phyloP scores from a whole-genome alignment of 2,329 filamentous ascomycete species.

The Acephala macrosclerotiorum region DNA sequence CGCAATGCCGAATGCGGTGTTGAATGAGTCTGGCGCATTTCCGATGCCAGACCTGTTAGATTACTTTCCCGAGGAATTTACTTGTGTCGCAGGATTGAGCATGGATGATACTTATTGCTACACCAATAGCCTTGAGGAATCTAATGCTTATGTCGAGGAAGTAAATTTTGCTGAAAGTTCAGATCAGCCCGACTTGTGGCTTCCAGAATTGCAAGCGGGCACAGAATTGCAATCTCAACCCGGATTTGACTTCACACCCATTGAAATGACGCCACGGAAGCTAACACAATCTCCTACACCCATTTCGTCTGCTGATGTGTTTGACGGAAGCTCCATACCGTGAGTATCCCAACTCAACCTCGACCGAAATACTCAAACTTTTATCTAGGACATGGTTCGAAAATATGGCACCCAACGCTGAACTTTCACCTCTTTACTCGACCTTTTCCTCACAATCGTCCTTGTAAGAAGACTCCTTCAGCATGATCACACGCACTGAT shows the following conservation, averaged over 20 bases:
- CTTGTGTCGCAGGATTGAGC: neutral
- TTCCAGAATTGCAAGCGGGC: neutral
- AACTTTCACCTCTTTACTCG: neutral
- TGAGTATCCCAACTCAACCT: neutral
- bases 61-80: neutral
- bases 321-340: neutral
- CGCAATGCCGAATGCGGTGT: neutral
- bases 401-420: neutral
- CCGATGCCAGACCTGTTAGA: neutral
- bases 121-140: neutral
- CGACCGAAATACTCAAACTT: neutral
- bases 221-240: neutral
- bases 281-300: neutral
- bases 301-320: neutral
- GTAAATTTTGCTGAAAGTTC: conserved; percentile 4
- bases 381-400: neutral
- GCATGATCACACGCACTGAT: neutral
- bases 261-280: neutral
- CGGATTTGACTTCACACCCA: neutral
- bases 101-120: neutral
- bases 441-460: neutral
- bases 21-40: neutral
- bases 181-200: neutral
- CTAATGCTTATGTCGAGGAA: neutral
- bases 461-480: neutral